Evolutionary conservation across 768 basidiomycete species (phyloP).

Genomic region (Phylloporus sp.): DNA sequence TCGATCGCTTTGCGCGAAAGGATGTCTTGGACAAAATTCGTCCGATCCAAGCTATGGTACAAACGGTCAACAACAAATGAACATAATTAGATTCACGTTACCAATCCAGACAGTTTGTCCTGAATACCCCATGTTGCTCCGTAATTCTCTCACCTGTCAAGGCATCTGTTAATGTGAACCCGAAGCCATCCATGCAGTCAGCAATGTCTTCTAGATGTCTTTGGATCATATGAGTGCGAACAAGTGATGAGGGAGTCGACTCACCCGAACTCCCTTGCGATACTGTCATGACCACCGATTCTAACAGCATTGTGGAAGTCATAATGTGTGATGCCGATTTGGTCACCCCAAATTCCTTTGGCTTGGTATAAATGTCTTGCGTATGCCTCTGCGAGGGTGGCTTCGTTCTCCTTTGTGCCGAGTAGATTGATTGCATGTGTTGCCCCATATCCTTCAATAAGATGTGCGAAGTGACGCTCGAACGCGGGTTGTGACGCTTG

Average conservation of each 20-base stretch:
- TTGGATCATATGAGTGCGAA: constrained; percentile 9
- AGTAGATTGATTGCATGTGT: constrained; percentile 89
- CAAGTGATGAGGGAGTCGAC: constrained; percentile 3
- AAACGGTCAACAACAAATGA: constrained; percentile 1
- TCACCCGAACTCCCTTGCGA: constrained; percentile 68
- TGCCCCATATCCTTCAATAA: constrained; percentile 80
- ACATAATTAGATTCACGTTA: constrained; percentile 25
- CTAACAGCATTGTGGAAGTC: constrained; percentile 89
- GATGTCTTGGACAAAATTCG: constrained; percentile 96
- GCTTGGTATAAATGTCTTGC: constrained; percentile 71
- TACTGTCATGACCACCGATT: constrained; percentile 81
- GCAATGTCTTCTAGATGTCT: constrained; percentile 58
- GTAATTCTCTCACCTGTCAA: constrained; percentile 66
- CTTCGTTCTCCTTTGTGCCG: constrained; percentile 89
- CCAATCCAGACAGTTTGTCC: constrained; percentile 97
- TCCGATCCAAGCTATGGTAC: constrained; percentile 76
- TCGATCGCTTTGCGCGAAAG: constrained; percentile 78
- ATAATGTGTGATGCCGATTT: constrained; percentile 78
- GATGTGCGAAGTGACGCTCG: constrained; percentile 84
- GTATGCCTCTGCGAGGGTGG: constrained; percentile 77
- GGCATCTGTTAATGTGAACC: constrained; percentile 78
- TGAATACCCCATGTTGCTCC: constrained; percentile 87
- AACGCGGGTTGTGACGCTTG: constrained; percentile 97
- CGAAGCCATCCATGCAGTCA: constrained; percentile 70
- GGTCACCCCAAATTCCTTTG: constrained; percentile 55